Base-by-base conservation (phyloP, 2,329 filamentous ascomycete genomes). In the Exophiala sp. region DNA sequence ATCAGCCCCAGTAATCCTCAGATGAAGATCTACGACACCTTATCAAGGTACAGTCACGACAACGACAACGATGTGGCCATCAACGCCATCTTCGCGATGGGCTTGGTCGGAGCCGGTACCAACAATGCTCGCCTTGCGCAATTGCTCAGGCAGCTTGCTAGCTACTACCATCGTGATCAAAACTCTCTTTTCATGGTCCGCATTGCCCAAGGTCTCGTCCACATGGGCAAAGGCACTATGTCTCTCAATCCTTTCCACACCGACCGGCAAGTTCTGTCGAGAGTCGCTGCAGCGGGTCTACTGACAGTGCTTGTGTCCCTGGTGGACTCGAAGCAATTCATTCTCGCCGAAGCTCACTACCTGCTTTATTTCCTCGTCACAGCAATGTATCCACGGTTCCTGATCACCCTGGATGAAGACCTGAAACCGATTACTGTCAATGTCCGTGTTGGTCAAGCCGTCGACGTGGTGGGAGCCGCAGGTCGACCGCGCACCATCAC, bases 71-170 rank as follows among this genome's bases (percentile, higher is more conserved):
- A 98, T 64, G 93, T 98, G 40, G 93, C 93, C 32, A 86, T 98
- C 70, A 98, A 97, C 66, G 89, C 93, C 63, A 98, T 98, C 66
- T 98, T 98, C 65, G 90, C 93, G 60, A 98, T 98, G 93, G 93
- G 93, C 70, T 83, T 98, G 52, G 78, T 95, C 30, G 93, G 93
- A 63, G 93, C 93, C 1, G 93, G 93, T 62, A 98, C 93, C 47
- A 98, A 98, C 78, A 98, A 98, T 66, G 94, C 93, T 42, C 85
- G 93, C 71, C 74, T 98, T 60, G 94, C 93, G 45, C 93, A 98
- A 71, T 79, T 98, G 43, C 81, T 98, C 34, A 80, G 93, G 60
- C 93, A 98, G 72, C 76, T 98, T 48, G 93, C 94, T 19, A 95
- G 88, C 72, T 98, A 98, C 77, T 98, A 98, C 72, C 90, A 96